Conservation (phyloP, 306 rosid species). For the Vicia faba region DNA sequence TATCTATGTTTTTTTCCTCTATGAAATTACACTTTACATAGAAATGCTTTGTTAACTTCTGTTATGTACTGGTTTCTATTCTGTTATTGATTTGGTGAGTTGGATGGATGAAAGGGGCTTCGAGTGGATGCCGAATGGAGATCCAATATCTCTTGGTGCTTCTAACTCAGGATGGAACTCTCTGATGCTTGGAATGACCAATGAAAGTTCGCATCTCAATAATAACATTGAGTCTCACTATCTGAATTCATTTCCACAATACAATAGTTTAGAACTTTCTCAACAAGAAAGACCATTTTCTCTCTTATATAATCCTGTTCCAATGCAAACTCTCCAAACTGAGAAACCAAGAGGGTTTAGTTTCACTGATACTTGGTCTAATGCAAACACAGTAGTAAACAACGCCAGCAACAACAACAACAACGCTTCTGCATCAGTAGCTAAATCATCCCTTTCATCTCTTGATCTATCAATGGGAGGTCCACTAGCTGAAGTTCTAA, state of each 20-base stretch:
- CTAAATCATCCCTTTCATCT: conserved; percentile 56
- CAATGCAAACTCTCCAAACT: conserved; percentile 35
- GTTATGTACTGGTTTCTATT: background rate
- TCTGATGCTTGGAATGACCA: conserved; percentile 49
- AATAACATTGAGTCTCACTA: conserved; percentile 41
- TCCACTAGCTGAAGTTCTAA: conserved; percentile 79
- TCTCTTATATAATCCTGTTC: conserved; percentile 47
- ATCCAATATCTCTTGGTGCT: conserved; percentile 48
- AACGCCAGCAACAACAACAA: conserved; percentile 35
- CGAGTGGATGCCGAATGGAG: conserved; percentile 69
- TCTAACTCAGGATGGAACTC: conserved; percentile 56
- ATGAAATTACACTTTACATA: background rate
- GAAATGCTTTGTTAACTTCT: conserved; percentile 3
- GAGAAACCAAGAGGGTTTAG: conserved; percentile 60
- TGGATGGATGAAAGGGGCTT: conserved; percentile 48
- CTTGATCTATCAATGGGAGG: conserved; percentile 76
- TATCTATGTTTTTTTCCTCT: background rate
- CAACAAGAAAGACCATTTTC: conserved; percentile 43
- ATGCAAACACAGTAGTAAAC: conserved; percentile 38
- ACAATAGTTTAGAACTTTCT: conserved; percentile 38
- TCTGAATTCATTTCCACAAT: conserved; percentile 48
- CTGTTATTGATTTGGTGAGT: conserved; percentile 30
- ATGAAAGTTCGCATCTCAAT: conserved; percentile 34
- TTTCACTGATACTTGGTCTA: conserved; percentile 81
- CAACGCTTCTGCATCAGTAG: conserved; percentile 43